phyloP scores from a whole-genome alignment of 495 filamentous ascomycete species.

The Annulohypoxylon nitens region DNA sequence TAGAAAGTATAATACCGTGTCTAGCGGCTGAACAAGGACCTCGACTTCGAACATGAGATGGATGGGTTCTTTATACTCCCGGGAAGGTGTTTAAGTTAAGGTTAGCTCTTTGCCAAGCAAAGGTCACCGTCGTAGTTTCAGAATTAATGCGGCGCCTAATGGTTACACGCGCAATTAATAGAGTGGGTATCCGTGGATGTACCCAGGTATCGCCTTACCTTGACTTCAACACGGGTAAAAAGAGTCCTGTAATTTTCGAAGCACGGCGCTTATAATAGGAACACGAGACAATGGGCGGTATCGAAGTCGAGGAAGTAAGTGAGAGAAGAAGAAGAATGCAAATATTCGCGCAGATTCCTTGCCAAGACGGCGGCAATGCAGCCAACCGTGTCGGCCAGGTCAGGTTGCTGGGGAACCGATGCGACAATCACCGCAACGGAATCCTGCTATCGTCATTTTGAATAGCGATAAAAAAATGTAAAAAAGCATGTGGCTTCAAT shows the following conservation, averaged over 20 bases:
- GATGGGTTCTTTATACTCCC: slow-evolving; percentile 20
- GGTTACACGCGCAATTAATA: slow-evolving; percentile 24
- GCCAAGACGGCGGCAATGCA: slow-evolving; percentile 42
- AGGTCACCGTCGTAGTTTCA: slow-evolving; percentile 21
- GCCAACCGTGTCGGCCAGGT: slow-evolving; percentile 36
- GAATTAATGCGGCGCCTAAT: slow-evolving; percentile 39
- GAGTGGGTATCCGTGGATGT: slow-evolving; percentile 16
- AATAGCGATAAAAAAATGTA: slow-evolving; percentile 1
- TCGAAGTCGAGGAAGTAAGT: not conserved
- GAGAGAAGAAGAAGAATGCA: not conserved
- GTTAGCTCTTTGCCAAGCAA: slow-evolving; percentile 20
- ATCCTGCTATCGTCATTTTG: slow-evolving; percentile 24
- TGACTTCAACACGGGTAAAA: not conserved
- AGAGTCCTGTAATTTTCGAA: slow-evolving; percentile 27
- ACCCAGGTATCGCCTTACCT: not conserved
- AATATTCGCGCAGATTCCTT: slow-evolving; percentile 12
- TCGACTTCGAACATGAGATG: slow-evolving; percentile 1
- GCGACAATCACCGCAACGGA: slow-evolving; percentile 24
- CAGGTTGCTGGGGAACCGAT: not conserved
- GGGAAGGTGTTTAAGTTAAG: slow-evolving; percentile 19
- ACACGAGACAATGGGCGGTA: slow-evolving; percentile 23
- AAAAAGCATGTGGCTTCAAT: slow-evolving; percentile 11
- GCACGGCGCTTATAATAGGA: slow-evolving; percentile 32
- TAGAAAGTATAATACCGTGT: slow-evolving; percentile 6
- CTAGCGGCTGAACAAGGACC: not conserved